Conservation (phyloP, 768 basidiomycete species). For the Serendipita vermifera region DNA sequence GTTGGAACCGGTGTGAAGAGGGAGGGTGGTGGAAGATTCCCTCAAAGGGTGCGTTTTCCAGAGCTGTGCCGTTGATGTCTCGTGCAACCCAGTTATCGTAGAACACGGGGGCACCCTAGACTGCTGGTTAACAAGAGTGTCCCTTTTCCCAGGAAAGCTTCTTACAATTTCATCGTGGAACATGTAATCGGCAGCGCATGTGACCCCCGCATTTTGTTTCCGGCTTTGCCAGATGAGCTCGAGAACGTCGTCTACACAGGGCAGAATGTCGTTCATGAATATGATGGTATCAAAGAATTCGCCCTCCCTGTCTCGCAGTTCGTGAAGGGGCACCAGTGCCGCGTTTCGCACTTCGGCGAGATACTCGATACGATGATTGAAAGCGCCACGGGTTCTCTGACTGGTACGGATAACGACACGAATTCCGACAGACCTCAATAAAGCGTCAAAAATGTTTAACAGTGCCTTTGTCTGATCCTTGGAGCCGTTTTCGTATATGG, state of each 20-base stretch:
- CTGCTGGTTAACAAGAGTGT: background rate
- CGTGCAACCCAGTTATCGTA: conserved; percentile 99
- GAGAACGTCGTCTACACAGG: conserved; percentile 93
- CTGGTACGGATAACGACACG: conserved; percentile 88
- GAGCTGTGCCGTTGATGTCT: conserved; percentile 95
- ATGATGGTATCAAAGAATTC: conserved; percentile 94
- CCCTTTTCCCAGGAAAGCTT: conserved; percentile 13
- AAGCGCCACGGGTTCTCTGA: conserved; percentile 83
- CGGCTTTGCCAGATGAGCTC: conserved; percentile 96
- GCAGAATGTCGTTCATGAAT: conserved; percentile 99
- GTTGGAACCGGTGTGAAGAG: conserved; percentile 70
- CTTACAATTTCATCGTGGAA: conserved; percentile 87
- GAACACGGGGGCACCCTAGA: conserved; percentile 73
- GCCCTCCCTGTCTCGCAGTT: conserved; percentile 78
- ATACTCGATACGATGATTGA: conserved; percentile 99
- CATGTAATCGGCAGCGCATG: conserved; percentile 98
- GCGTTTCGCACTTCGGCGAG: conserved; percentile 99
- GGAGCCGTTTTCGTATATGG: conserved; percentile 99
- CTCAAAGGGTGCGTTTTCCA: conserved; percentile 97
- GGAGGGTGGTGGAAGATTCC: conserved; percentile 75
- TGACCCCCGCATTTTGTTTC: conserved; percentile 90
- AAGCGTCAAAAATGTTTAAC: conserved; percentile 85
- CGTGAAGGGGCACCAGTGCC: conserved; percentile 89
- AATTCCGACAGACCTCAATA: conserved; percentile 80
- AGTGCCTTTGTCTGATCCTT: conserved; percentile 96